Evolutionary conservation across 768 basidiomycete species (phyloP).

Genomic region (Russula olivacea): DNA sequence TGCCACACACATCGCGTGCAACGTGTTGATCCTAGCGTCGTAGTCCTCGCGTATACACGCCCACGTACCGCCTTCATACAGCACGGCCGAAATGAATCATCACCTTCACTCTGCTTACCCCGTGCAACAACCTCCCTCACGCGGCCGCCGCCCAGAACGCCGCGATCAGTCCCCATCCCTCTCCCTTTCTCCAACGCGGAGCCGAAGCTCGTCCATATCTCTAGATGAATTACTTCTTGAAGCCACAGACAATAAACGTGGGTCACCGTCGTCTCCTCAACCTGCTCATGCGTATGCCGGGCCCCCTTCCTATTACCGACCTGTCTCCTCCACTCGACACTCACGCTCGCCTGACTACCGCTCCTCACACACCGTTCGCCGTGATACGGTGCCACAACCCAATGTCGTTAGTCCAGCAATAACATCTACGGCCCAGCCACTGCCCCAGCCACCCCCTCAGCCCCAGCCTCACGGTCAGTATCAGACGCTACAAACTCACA

Average conservation of each 20-base stretch:
- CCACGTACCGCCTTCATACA: constrained; percentile 26
- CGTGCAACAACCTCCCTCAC: constrained; percentile 24
- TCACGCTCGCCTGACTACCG: constrained; percentile 21
- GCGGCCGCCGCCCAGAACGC: constrained; percentile 26
- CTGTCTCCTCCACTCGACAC: constrained; percentile 9
- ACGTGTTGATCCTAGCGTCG: constrained; percentile 6
- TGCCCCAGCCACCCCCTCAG: constrained; percentile 21
- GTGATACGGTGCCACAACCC: constrained; percentile 8
- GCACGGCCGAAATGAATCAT: constrained; percentile 22
- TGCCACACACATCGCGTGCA: constrained; percentile 1
- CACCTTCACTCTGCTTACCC: constrained; percentile 30
- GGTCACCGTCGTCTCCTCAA: constrained; percentile 26
- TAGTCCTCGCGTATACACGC: constrained; percentile 26
- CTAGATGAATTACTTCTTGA: constrained; percentile 47
- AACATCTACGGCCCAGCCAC: constrained; percentile 25
- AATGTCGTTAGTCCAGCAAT: constrained; percentile 14
- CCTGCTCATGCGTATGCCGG: constrained; percentile 31
- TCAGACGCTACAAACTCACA: constrained; percentile 54
- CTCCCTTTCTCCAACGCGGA: constrained; percentile 37
- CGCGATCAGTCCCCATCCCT: constrained; percentile 25
- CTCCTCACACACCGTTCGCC: constrained; percentile 8
- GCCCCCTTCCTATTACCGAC: constrained; percentile 26
- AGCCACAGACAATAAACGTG: constrained; percentile 36
- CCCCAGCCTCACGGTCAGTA: constrained; percentile 35
- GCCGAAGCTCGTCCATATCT: constrained; percentile 32